Evolutionary conservation across 768 basidiomycete genomes (phyloP), one percentile per base, ranked within the genome.

Genomic region (Suillus alpinus): DNA sequence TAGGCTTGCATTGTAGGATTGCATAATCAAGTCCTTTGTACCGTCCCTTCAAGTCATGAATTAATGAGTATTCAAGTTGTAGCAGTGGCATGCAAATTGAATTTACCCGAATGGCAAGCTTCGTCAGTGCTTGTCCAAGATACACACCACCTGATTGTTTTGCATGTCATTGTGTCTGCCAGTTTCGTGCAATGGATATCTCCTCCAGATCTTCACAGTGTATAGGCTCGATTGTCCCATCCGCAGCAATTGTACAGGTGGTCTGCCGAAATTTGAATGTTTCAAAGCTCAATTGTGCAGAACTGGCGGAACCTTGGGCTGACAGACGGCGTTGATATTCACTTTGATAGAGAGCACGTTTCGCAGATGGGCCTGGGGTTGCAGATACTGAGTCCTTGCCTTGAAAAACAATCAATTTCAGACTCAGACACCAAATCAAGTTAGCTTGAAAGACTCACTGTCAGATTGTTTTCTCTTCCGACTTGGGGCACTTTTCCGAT

Each of bases 11-110:
- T 12, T 44, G n/a, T 43, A 43, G 8, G 41, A 43, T 43, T 43
- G 41, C 41, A 44, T 44, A 44, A 44, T 44, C 20, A 5, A 44
- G 43, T 44, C 43, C 43, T 44, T 44, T 44, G 43, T 44, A 44
- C 43, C 4, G 10, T 44, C 43, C 43, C 43, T 44, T 44, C 0
- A 9, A 34, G 36, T 10, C 9, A 20, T 44, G 43, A 44, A 44
- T 44, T 20, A 44, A 20, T 6, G 6, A 40, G 6, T 16, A 16
- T 31, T 31, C 6, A 4, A 36, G 10, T 2, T 10, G 36, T 12
- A 37, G 36, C 20, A 5, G 43, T 10, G 4, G 4, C 43, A 44
- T 10, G 20, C 0, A 44, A 2, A 23, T 20, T 44, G 20, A 46
- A 46, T 2, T 46, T 46, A 46, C 44, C 3, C 20, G 2, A 46